These are phyloP conservation scores for Claviceps sp. DNA, from an alignment of 2,329 filamentous ascomycete species.

Conservation along the genomic window DNA sequence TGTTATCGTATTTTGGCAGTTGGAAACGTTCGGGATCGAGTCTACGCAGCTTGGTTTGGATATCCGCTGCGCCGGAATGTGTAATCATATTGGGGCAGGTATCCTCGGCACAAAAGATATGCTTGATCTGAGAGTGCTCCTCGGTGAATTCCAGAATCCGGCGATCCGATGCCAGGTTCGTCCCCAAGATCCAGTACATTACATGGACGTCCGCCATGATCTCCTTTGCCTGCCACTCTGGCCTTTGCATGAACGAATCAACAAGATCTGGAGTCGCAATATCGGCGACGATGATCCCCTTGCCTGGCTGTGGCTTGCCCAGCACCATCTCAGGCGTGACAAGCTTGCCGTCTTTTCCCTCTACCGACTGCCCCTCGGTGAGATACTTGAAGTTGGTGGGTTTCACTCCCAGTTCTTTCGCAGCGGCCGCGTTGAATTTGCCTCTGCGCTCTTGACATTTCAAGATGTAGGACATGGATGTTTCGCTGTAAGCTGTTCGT, in stretches of 20 bases:
- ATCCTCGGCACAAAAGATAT: conserved; percentile 66
- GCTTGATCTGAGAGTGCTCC: conserved; percentile 46
- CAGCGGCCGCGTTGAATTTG: conserved; percentile 59
- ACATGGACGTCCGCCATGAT: conserved; percentile 54
- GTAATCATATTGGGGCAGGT: conserved; percentile 62
- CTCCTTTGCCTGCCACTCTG: conserved; percentile 54
- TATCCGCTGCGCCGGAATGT: conserved; percentile 50
- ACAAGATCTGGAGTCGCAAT: conserved; percentile 61
- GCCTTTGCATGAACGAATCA: conserved; percentile 50
- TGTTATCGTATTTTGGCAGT: conserved; percentile 52
- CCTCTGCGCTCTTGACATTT: conserved; percentile 65
- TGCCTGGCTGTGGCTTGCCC: conserved; percentile 50
- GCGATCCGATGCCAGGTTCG: conserved; percentile 48
- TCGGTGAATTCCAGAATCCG: conserved; percentile 57
- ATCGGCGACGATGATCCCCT: conserved; percentile 68
- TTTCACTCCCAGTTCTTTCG: conserved; percentile 49
- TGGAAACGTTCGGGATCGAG: conserved; percentile 65
- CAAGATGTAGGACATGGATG: conserved; percentile 76
- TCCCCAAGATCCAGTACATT: conserved; percentile 73
- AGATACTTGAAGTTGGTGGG: conserved; percentile 45
- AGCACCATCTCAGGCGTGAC: conserved; percentile 85
- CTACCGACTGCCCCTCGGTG: conserved; percentile 48
- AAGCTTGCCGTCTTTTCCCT: conserved; percentile 47
- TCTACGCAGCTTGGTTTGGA: conserved; percentile 54
- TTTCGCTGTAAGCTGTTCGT: conserved; percentile 47